Percentiles rank a stretch among this genome's conserved stretches.
phyloP scores from a whole-genome alignment of 2,329 filamentous ascomycete genomes.

The Aspergillus jensenii region DNA sequence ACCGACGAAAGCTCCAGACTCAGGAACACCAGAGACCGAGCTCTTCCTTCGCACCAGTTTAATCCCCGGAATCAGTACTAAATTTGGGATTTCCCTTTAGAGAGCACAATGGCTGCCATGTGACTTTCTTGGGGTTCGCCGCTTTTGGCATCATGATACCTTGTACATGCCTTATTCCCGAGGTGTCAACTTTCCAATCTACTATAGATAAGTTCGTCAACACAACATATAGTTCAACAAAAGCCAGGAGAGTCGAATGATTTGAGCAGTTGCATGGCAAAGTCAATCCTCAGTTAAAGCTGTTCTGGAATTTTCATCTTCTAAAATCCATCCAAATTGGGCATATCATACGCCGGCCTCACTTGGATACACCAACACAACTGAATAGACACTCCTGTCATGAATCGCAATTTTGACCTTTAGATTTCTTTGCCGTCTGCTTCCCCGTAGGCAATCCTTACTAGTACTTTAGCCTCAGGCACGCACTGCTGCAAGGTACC shows the following conservation, averaged over 20 bases:
- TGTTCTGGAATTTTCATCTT: too few relatives aligned
- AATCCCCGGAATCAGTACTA: neutral
- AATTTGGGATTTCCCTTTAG: neutral
- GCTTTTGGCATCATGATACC: neutral
- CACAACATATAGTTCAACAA: neutral
- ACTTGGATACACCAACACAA: too few relatives aligned
- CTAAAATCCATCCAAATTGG: too few relatives aligned
- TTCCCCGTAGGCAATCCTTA: neutral
- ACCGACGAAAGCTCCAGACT: conserved; percentile 7
- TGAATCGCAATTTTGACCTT: too few relatives aligned
- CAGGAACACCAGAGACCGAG: conserved; percentile 3
- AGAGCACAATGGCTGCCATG: neutral
- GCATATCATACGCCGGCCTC: too few relatives aligned
- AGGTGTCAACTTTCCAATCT: neutral
- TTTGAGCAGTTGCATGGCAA: neutral
- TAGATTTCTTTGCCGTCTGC: neutral
- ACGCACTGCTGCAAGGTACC: neutral
- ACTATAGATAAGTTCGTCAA: neutral
- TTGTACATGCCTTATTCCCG: neutral
- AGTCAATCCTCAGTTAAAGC: neutral
- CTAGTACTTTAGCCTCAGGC: neutral
- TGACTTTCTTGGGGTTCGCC: neutral
- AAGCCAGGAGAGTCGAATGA: neutral
- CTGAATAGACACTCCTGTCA: too few relatives aligned
- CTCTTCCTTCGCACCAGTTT: neutral